A percentile compares a stretch with the other conserved stretches of the same genome.
Conservation (phyloP, 2,329 filamentous ascomycete species). For the Aspergillus oerlinghausenensis region DNA sequence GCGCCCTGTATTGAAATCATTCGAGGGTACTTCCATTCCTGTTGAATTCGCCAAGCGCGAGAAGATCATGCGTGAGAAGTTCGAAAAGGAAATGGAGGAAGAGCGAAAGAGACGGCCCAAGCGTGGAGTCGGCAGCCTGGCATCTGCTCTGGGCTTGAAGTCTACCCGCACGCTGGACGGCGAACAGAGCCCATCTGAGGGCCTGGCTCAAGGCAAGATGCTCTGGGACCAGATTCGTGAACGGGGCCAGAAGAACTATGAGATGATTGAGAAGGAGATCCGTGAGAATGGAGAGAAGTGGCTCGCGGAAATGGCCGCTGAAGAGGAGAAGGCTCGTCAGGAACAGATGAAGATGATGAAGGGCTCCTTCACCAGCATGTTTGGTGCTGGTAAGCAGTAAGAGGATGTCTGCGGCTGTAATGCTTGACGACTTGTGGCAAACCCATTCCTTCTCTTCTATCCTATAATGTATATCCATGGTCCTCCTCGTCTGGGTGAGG, state of each 20-base stretch:
- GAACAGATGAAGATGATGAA: conserved; percentile 93
- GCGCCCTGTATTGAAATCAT: conserved; percentile 78
- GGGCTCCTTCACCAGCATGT: conserved; percentile 61
- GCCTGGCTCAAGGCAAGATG: conserved; percentile 91
- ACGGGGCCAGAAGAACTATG: conserved; percentile 83
- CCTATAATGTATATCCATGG: conserved; percentile 16
- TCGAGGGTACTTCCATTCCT: conserved; percentile 84
- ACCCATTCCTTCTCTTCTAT: conserved; percentile 11
- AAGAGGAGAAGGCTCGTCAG: conserved; percentile 83
- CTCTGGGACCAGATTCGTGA: conserved; percentile 91
- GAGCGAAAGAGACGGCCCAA: conserved; percentile 61
- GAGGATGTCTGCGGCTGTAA: conserved; percentile 3
- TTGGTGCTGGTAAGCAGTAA: conserved; percentile 38
- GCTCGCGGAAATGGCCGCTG: conserved; percentile 86
- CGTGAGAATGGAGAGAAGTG: conserved; percentile 90
- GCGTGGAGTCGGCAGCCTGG: conserved; percentile 62
- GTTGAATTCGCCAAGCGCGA: conserved; percentile 85
- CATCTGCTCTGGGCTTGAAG: conserved; percentile 73
- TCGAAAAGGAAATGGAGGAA: conserved; percentile 70
- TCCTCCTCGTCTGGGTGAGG: conserved; percentile 18
- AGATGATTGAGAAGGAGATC: conserved; percentile 84
- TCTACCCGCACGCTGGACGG: conserved; percentile 58
- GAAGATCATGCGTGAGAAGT: conserved; percentile 76
- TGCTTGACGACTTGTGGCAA: conserved; percentile 4
- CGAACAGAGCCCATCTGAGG: conserved; percentile 67